Base-by-base conservation (phyloP, 1,284 basidiomycete species). In the Ceratobasidium sp. region DNA sequence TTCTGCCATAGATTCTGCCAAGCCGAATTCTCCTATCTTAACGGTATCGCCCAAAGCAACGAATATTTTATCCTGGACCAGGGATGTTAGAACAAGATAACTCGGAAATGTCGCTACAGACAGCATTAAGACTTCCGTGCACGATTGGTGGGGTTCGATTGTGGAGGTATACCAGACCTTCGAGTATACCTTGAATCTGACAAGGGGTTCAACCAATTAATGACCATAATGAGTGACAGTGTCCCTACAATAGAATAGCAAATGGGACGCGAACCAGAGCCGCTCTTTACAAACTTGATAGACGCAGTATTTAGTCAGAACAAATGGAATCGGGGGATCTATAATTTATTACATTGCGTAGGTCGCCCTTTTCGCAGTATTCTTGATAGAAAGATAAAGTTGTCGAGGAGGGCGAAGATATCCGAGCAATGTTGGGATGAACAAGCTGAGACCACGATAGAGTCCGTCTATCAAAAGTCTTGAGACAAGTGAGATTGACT, bases 91-190 rank as follows among this genome's bases (percentile, higher is more conserved):
- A n/a, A 3, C 60, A 39, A 39, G 36, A 14, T 39, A 39, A 39
- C n/a, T n/a, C n/a, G 30, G 28, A 16, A 18, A 55, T 18, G 21
- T 8, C 9, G 12, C 8, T 34, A 23, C 21, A 48, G 5, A 62
- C 60, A 6, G 70, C 57, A 14, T 71, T 61, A 39, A 71, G 30
- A 32, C 41, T 52, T 32, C 70, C 70, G 46, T 71, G 70, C n/a
- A 46, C 70, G 36, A 71, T 61, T 1, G 36, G 26, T 36, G 70
- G 70, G 14, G 30, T 21, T 9, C 32, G 70, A 36, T 28, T 41
- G 21, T 71, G 70, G 10, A 71, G 70, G 39, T 71, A 61, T 10
- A 26, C 45, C n/a, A 71, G 18, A 12, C 70, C 70, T 9, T 26
- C 23, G 8, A 62, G 43, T 2, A 62, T 48, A 14, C 28, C 60